phyloP scores from a whole-genome alignment of 83 land plant species.

The Diphasiastrum complanatum region DNA sequence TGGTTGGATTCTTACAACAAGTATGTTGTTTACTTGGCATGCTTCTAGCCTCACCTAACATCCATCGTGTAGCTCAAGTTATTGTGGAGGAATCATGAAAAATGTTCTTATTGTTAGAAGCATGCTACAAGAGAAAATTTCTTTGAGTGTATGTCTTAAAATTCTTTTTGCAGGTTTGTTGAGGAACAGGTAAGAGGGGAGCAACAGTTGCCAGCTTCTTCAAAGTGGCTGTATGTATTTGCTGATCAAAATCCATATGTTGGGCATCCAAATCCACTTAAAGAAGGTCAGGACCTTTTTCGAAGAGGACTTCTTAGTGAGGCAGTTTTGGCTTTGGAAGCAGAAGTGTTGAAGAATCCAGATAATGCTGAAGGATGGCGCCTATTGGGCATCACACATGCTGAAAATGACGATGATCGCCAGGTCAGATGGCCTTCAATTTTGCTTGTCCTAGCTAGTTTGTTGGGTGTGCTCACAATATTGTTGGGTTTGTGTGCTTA shows the following conservation, averaged over 20 bases:
- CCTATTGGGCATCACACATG: conserved; percentile 89
- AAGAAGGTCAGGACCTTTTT: conserved; percentile 95
- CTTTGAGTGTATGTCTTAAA: not conserved
- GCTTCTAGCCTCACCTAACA: conserved; percentile 3
- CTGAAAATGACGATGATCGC: conserved; percentile 97
- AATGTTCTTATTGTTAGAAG: too few relatives aligned
- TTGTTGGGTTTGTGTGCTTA: too few relatives aligned
- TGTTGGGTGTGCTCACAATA: too few relatives aligned
- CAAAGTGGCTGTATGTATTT: conserved; percentile 71
- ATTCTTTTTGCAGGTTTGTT: conserved; percentile 47
- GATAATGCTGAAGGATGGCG: conserved; percentile 98
- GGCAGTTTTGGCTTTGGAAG: conserved; percentile 97
- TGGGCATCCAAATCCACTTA: conserved; percentile 89
- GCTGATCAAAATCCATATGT: conserved; percentile 96
- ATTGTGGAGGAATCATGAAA: too few relatives aligned
- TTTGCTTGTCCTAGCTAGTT: not conserved
- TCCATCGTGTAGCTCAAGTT: not conserved
- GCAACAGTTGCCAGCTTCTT: conserved; percentile 41
- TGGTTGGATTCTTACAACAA: conserved; percentile 84
- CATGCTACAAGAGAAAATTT: too few relatives aligned
- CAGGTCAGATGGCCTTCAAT: conserved; percentile 47
- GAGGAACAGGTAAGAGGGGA: conserved; percentile 57
- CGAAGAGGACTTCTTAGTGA: conserved; percentile 93
- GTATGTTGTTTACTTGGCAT: conserved; percentile 30
- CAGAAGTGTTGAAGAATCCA: conserved; percentile 93